Base-by-base conservation (phyloP, 192 early-diverging fungal genomes). In the Coemansia sp. region DNA sequence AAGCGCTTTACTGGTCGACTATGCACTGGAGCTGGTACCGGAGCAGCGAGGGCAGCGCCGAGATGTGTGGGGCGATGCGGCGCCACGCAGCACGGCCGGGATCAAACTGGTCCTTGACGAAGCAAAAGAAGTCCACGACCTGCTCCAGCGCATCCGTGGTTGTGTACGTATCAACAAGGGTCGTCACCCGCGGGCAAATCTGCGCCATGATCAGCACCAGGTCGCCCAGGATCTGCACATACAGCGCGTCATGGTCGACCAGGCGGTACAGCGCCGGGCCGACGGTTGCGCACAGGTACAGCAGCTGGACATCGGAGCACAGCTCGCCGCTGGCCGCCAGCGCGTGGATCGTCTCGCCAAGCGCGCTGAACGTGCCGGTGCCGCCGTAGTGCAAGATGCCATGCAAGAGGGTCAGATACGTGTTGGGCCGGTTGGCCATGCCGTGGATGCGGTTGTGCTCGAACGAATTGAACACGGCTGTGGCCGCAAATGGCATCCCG, bases 351-450 rank as follows among this genome's bases (percentile, higher is more conserved):
- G 76, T 79, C 20, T 69, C 73, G 16, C 43, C 65, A 24, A 90
- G 72, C 6, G 85, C 62, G 30, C 68, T 60, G 43, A 92, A 85
- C 4, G 86, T 84, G 62, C 88, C 92, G 18, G 86, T 76, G 23
- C 89, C 89, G 26, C 89, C 89, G 64, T 93, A 93, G 61, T 93
- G 90, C 26, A 89, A 65, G 12, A 92, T 82, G 36, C 89, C 86
- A 69, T 93, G 92, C 60, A 90, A 85, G 60, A 93, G 78, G 0
- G 90, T 88, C 57, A 93, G 64, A 59, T 89, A 90, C 6, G 85
- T 88, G 68, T 93, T 93, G 51, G 92, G 87, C 10, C 81, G 72
- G 63, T 92, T 93, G 69, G 84, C 85, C 60, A 81, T 80, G 33
- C 77, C 83, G 52, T 87, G 90, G 62, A 79, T 71, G 38, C 77